These are phyloP conservation scores for Salvia miltiorrhiza DNA, from an alignment of 257 asterid species.

Conservation along the genomic window DNA sequence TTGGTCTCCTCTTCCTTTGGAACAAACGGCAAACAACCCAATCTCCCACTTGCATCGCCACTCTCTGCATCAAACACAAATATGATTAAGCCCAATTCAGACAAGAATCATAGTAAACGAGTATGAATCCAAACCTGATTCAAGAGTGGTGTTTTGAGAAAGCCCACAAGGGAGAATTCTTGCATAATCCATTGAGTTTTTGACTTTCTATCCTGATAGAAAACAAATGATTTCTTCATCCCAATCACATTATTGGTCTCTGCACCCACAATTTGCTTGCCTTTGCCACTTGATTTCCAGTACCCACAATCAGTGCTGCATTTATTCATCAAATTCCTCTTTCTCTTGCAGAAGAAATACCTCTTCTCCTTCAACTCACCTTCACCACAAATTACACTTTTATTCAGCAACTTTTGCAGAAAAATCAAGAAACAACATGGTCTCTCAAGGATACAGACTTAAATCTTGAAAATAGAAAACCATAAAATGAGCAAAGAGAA, in stretches of 20 bases:
- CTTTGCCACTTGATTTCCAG: constrained; percentile 42
- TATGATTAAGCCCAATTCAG: background rate
- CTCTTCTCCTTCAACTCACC: constrained; percentile 53
- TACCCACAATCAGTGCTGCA: constrained; percentile 37
- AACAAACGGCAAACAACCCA: constrained; percentile 50
- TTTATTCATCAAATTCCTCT: constrained; percentile 15
- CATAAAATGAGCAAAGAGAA: background rate
- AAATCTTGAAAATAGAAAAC: background rate
- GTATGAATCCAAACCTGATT: constrained; percentile 21
- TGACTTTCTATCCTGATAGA: constrained; percentile 24
- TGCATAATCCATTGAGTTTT: constrained; percentile 48
- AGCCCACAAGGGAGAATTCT: constrained; percentile 37
- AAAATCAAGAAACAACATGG: no score
- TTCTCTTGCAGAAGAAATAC: constrained; percentile 42
- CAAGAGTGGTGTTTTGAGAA: constrained; percentile 18
- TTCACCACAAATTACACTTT: constrained; percentile 3
- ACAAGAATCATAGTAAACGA: no score
- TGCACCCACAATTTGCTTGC: constrained; percentile 30
- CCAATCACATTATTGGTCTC: constrained; percentile 27
- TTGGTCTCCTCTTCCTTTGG: constrained; percentile 22
- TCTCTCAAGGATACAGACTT: no score
- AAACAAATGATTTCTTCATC: constrained; percentile 32
- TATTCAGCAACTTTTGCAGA: background rate
- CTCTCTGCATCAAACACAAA: constrained; percentile 26
- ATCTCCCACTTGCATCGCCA: constrained; percentile 40